These are phyloP conservation scores for Heritiera littoralis DNA, from an alignment of 345 rosid species.

Conservation along the genomic window DNA sequence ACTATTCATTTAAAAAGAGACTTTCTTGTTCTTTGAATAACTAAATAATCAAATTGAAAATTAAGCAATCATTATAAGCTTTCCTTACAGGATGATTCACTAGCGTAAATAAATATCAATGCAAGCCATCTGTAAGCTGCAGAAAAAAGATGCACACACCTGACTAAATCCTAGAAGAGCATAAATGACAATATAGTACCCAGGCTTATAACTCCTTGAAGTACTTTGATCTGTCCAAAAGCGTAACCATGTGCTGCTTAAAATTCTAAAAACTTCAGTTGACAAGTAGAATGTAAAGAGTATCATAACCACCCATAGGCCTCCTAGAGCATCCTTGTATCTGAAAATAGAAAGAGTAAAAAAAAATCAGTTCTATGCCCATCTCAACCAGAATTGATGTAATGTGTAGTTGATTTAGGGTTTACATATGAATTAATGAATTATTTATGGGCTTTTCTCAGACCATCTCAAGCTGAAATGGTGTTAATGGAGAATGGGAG, in stretches of 20 bases:
- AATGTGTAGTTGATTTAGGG: too few species aligned
- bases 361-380: background rate
- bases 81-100: background rate
- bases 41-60: background rate
- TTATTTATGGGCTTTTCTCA: too few species aligned
- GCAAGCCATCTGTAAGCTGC: constrained; percentile 7
- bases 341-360: constrained; percentile 40
- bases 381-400: too few species aligned
- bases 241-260: constrained; percentile 92
- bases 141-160: constrained; percentile 46
- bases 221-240: constrained; percentile 82
- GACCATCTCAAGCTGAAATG: background rate
- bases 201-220: constrained; percentile 53
- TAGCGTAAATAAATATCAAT: background rate
- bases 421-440: too few species aligned
- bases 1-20: background rate
- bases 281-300: constrained; percentile 66
- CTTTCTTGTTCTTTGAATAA: background rate
- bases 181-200: constrained; percentile 64
- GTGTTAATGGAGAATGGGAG: too few species aligned
- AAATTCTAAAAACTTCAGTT: constrained; percentile 84
- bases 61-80: background rate
- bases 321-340: constrained; percentile 89
- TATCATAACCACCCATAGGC: constrained; percentile 77
- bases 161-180: constrained; percentile 74